Evolutionary conservation across 768 basidiomycete species (phyloP).

Genomic region (Mycena rebaudengoi): DNA sequence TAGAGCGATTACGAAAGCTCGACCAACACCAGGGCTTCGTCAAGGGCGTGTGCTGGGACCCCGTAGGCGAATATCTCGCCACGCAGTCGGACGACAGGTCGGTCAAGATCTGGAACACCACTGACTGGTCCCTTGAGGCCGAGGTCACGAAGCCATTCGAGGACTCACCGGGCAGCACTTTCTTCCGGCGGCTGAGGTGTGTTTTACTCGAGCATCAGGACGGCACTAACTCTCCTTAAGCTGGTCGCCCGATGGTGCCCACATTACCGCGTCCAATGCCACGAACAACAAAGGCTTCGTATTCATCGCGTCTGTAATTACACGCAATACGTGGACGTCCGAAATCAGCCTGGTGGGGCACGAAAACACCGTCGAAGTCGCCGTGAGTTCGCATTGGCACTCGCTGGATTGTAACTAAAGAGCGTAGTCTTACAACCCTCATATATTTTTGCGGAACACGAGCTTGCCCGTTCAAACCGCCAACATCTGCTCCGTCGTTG

Average conservation of each 20-base stretch:
- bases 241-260: slow-evolving; percentile 99
- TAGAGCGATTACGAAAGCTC: slow-evolving; percentile 86
- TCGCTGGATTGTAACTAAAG: background rate
- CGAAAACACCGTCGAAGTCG: slow-evolving; percentile 96
- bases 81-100: slow-evolving; percentile 97
- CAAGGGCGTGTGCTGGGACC: slow-evolving; percentile 99
- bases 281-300: slow-evolving; percentile 97
- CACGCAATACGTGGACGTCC: slow-evolving; percentile 86
- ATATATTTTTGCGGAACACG: slow-evolving; percentile 87
- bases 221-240: slow-evolving; percentile 48
- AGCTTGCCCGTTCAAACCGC: slow-evolving; percentile 71
- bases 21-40: slow-evolving; percentile 95
- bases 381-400: slow-evolving; percentile 57
- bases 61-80: slow-evolving; percentile 97
- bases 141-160: slow-evolving; percentile 92
- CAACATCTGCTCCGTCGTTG: slow-evolving; percentile 92
- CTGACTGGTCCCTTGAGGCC: slow-evolving; percentile 88
- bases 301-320: slow-evolving; percentile 96
- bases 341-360: slow-evolving; percentile 97
- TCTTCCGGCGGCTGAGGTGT: slow-evolving; percentile 90
- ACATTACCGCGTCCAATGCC: slow-evolving; percentile 96
- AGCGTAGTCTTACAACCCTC: slow-evolving; percentile 88
- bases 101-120: slow-evolving; percentile 96
- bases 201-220: slow-evolving; percentile 4
- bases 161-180: slow-evolving; percentile 93